Conservation (phyloP, 352 stramenopile species). For the Globisporangium paddicum region DNA sequence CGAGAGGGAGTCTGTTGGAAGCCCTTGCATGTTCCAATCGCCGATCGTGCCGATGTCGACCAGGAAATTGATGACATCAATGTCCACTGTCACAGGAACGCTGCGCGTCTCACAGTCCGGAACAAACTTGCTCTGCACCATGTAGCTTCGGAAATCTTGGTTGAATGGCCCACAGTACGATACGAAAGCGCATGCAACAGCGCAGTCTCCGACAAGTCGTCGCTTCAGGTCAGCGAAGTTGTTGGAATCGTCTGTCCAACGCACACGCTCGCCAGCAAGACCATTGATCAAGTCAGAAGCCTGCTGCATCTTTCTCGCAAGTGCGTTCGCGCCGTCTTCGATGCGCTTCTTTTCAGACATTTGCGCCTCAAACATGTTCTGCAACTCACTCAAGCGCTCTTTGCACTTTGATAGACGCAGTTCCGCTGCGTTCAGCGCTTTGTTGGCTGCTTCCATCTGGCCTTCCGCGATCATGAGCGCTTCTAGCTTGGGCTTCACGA, state of each 20-base stretch:
- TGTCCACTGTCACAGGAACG: slow-evolving; percentile 93
- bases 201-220: slow-evolving; percentile 95
- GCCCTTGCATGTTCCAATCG: slow-evolving; percentile 98
- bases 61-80: slow-evolving; percentile 97
- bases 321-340: slow-evolving; percentile 93
- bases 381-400: slow-evolving; percentile 92
- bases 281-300: slow-evolving; percentile 96
- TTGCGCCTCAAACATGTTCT: slow-evolving; percentile 96
- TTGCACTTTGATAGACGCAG: slow-evolving; percentile 92
- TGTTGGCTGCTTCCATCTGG: slow-evolving; percentile 97
- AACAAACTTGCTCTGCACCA: slow-evolving; percentile 96
- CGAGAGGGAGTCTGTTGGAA: slow-evolving; percentile 96
- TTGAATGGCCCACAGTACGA: slow-evolving; percentile 99
- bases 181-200: slow-evolving; percentile 96
- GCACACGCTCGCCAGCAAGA: slow-evolving; percentile 92
- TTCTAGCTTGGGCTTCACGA: slow-evolving; percentile 98
- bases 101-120: slow-evolving; percentile 89
- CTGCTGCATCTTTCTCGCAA: slow-evolving; percentile 97
- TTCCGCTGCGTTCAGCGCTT: slow-evolving; percentile 92
- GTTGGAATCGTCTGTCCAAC: slow-evolving; percentile 98
- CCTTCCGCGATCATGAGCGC: slow-evolving; percentile 94
- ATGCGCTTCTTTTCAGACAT: slow-evolving; percentile 97
- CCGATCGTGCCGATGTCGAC: slow-evolving; percentile 97
- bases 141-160: slow-evolving; percentile 95
- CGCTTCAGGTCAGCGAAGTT: slow-evolving; percentile 97